phyloP scores from a whole-genome alignment of 495 filamentous ascomycete species.

The Alectoria sarmentosa region DNA sequence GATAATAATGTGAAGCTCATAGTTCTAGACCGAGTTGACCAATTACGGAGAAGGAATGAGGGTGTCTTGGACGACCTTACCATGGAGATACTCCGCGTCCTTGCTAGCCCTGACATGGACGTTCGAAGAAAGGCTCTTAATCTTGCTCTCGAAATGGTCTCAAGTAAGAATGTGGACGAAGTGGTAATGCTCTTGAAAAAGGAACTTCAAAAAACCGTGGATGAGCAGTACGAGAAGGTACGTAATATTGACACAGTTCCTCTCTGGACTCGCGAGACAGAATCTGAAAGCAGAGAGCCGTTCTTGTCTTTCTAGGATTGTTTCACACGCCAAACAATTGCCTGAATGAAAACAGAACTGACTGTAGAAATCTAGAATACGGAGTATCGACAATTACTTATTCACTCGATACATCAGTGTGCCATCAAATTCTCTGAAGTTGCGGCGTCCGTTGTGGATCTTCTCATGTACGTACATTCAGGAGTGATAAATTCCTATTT shows the following conservation, averaged over 20 bases:
- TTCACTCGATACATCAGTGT: slow-evolving; percentile 95
- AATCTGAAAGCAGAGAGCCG: not conserved
- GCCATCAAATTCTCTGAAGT: slow-evolving; percentile 99
- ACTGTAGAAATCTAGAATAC: slow-evolving; percentile 56
- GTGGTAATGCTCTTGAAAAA: slow-evolving; percentile 95
- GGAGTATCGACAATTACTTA: slow-evolving; percentile 92
- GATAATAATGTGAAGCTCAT: slow-evolving; percentile 99
- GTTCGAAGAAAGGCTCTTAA: slow-evolving; percentile 86
- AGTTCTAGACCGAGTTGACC: slow-evolving; percentile 89
- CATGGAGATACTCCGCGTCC: slow-evolving; percentile 98
- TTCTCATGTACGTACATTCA: slow-evolving; percentile 59
- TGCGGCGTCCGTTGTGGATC: slow-evolving; percentile 89
- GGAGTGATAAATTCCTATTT: not conserved
- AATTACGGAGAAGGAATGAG: slow-evolving; percentile 83
- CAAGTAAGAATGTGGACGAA: slow-evolving; percentile 97
- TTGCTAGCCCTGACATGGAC: slow-evolving; percentile 93
- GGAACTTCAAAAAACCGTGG: slow-evolving; percentile 93
- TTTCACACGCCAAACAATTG: slow-evolving; percentile 31
- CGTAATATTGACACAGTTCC: too few relatives aligned
- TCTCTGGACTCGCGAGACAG: not conserved
- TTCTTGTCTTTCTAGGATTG: not conserved
- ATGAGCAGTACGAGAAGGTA: slow-evolving; percentile 92
- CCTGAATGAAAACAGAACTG: not conserved
- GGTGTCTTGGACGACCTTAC: slow-evolving; percentile 89
- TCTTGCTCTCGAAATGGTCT: slow-evolving; percentile 95